Evolutionary conservation across 345 rosid species (phyloP), one percentile per base, ranked within the genome.

Genomic region (Murraya koenigii): DNA sequence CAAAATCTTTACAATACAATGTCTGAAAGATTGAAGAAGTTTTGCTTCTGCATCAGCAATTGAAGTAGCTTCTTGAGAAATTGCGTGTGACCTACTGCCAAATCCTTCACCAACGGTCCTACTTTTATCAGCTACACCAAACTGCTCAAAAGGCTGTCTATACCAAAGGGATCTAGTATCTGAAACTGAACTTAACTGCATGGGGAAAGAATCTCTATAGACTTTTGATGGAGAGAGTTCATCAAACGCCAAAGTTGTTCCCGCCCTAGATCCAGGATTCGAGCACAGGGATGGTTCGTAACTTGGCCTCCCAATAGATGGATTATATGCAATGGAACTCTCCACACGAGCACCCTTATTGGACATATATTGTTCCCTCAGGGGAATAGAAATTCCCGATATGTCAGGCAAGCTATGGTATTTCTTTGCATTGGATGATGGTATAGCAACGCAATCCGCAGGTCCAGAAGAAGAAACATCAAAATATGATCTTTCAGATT

Each of bases 91-190:
- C 82, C 83, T 81, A 78, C 78, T 85, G 80, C 87, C 89, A 75
- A 76, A 28, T 70, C 85, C 85, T 72, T 83, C 92, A 75, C 90
- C 92, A 74, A 82, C 84, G 15, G 80, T 80, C 14, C 82, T 82
- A 71, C 58, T 81, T 78, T 81, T 94, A 72, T 93, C 96, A 32
- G 92, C 93, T 26, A 90, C 88, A 68, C 97, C 97, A 84, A 97
- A 94, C 89, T 93, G 98, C 89, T 97, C 98, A 84, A 87, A 93
- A 60, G 98, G 99, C 84, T 97, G 98, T 83, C 87, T 88, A 26
- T 94, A 91, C 99, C 99, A 97, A 68, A 97, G 90, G 8, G 99
- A 96, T 76, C 92, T 89, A 10, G 87, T 81, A 63, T 83, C 86
- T 4, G 92, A 60, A 69, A 82, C 82, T 72, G 90, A 77, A 72